A percentile compares a stretch with the other conserved stretches of the same genome.
Evolutionary conservation across 345 rosid species (phyloP).

Genomic region (Eucalyptus curtisii): DNA sequence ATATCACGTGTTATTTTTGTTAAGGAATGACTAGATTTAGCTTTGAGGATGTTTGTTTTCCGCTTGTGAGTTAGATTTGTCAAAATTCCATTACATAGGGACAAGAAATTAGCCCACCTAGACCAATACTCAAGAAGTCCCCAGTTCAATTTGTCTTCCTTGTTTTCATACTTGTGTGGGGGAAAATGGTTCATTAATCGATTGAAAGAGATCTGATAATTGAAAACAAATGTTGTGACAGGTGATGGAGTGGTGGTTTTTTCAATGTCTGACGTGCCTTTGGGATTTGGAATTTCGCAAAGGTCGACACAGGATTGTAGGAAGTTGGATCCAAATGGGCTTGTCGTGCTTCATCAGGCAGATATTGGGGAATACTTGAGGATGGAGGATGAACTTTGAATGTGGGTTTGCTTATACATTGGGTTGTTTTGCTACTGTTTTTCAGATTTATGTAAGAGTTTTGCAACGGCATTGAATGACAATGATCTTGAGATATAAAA

Average conservation of each 20-base stretch:
- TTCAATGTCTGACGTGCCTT: slow-evolving; percentile 78
- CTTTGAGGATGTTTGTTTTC: neutral
- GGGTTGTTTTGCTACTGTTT: neutral
- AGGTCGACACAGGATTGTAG: slow-evolving; percentile 80
- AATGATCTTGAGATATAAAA: neutral
- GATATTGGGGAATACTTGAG: slow-evolving; percentile 91
- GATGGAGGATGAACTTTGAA: slow-evolving; percentile 81
- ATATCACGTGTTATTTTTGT: neutral
- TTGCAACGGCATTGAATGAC: neutral
- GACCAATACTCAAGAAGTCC: neutral
- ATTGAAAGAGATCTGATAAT: neutral
- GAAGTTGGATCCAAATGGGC: slow-evolving; percentile 80
- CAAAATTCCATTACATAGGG: neutral
- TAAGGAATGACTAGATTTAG: neutral
- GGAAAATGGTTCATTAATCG: neutral
- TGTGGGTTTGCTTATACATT: neutral
- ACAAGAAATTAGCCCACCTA: neutral
- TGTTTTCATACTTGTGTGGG: neutral
- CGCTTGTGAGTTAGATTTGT: neutral
- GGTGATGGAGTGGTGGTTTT: slow-evolving; percentile 88
- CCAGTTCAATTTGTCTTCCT: neutral
- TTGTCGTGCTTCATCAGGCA: slow-evolving; percentile 73
- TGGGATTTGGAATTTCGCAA: slow-evolving; percentile 79
- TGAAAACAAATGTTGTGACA: slow-evolving; percentile 1
- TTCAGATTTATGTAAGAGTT: neutral